These are phyloP conservation scores for Falciphora oryzae DNA, from an alignment of 2,329 filamentous ascomycete genomes.

Conservation along the genomic window DNA sequence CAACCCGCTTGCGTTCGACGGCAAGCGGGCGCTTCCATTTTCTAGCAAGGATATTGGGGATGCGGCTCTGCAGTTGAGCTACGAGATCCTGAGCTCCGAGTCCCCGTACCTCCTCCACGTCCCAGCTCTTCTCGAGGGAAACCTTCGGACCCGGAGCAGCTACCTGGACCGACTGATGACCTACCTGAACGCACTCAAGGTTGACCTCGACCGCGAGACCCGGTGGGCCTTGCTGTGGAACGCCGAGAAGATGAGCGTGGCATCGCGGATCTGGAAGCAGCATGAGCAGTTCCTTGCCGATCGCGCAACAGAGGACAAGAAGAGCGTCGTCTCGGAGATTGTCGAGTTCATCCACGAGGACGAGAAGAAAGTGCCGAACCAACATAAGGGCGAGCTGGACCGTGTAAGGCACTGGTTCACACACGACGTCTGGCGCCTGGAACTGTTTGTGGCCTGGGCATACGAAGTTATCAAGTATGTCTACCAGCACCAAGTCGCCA, in stretches of 20 bases:
- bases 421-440: slow-evolving; percentile 65
- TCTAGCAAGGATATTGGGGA: slow-evolving; percentile 63
- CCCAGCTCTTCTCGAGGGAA: slow-evolving; percentile 72
- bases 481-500: slow-evolving; percentile 55
- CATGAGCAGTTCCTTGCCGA: slow-evolving; percentile 65
- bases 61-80: slow-evolving; percentile 73
- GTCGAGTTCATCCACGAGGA: slow-evolving; percentile 71
- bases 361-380: slow-evolving; percentile 63
- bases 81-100: slow-evolving; percentile 73
- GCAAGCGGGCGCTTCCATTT: slow-evolving; percentile 61
- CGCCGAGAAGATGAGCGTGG: slow-evolving; percentile 84
- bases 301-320: slow-evolving; percentile 51
- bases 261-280: slow-evolving; percentile 70
- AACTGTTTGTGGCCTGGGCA: slow-evolving; percentile 73
- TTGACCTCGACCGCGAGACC: slow-evolving; percentile 58
- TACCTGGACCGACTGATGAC: slow-evolving; percentile 71
- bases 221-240: slow-evolving; percentile 82
- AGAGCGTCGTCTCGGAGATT: slow-evolving; percentile 67
- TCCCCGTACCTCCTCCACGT: slow-evolving; percentile 68
- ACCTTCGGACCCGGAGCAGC: slow-evolving; percentile 65
- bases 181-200: slow-evolving; percentile 61
- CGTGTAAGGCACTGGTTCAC: slow-evolving; percentile 82
- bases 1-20: slow-evolving; percentile 82
- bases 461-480: slow-evolving; percentile 70
- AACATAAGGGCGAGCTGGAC: slow-evolving; percentile 66